Evolutionary conservation across 805 yeast genomes (phyloP).

Genomic region (Saccharomycopsis sp.): DNA sequence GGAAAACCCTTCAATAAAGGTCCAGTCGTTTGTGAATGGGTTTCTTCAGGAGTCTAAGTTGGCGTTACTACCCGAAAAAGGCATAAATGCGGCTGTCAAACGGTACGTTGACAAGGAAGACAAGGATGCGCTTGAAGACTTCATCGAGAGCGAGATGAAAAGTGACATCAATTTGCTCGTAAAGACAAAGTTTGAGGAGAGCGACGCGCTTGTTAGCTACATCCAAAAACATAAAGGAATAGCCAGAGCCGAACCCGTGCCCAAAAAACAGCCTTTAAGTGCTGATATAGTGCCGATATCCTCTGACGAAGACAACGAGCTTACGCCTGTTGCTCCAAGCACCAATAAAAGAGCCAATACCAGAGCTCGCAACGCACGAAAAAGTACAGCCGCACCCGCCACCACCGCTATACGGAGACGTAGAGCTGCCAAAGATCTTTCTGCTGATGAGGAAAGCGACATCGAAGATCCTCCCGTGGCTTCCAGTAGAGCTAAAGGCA

Average conservation of each 20-base stretch:
- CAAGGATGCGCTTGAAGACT: constrained; percentile 59
- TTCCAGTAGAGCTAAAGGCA: neutral
- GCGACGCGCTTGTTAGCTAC: constrained; percentile 5
- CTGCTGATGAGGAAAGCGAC: neutral
- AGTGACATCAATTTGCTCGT: constrained; percentile 45
- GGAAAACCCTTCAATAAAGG: constrained; percentile 35
- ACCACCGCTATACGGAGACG: neutral
- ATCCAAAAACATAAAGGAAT: constrained; percentile 3
- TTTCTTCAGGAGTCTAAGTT: constrained; percentile 58
- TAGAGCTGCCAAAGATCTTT: neutral
- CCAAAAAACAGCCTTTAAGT: neutral
- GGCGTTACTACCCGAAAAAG: constrained; percentile 64
- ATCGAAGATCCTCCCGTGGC: neutral
- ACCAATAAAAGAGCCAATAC: neutral
- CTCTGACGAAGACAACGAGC: neutral
- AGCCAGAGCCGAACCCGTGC: neutral
- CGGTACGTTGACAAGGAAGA: constrained; percentile 79
- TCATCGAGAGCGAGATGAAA: constrained; percentile 48
- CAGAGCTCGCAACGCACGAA: neutral
- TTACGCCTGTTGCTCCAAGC: too few species aligned
- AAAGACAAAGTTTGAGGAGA: constrained; percentile 22
- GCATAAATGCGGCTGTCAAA: constrained; percentile 66
- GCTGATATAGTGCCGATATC: neutral
- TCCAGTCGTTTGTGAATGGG: constrained; percentile 57
- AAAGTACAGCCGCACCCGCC: neutral